Evolutionary conservation across 1,284 basidiomycete genomes (phyloP).

Genomic region (Fomitopsis schrenkii): DNA sequence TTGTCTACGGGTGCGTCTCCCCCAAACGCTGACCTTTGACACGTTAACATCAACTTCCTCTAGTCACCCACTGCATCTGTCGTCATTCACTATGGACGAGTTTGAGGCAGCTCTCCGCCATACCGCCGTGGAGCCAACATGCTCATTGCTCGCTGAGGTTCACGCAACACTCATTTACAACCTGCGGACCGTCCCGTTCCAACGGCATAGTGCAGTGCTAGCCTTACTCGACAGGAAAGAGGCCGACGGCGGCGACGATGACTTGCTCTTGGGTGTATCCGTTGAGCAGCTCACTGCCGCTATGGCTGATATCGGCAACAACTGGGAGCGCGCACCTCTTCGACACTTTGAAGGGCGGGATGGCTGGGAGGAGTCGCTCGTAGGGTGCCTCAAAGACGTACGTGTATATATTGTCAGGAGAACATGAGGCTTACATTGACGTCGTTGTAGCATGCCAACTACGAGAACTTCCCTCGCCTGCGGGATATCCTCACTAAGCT

Average conservation of each 20-base stretch:
- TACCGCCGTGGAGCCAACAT: constrained; percentile 62
- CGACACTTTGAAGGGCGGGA: constrained; percentile 60
- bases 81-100: constrained; percentile 92
- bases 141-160: constrained; percentile 80
- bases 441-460: constrained; percentile 63
- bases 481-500: constrained; percentile 74
- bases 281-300: constrained; percentile 56
- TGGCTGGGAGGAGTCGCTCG: constrained; percentile 83
- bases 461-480: constrained; percentile 70
- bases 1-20: constrained; percentile 78
- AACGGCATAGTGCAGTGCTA: constrained; percentile 64
- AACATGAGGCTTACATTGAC: background rate
- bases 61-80: constrained; percentile 85
- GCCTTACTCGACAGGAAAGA: constrained; percentile 54
- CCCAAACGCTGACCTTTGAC: background rate
- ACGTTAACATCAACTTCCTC: background rate
- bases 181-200: constrained; percentile 74
- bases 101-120: constrained; percentile 88
- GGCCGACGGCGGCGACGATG: constrained; percentile 35
- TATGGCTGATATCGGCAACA: constrained; percentile 72
- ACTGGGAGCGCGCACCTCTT: constrained; percentile 76
- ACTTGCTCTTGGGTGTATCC: constrained; percentile 45
- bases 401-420: constrained; percentile 29
- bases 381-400: constrained; percentile 89
- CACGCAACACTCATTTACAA: constrained; percentile 89